phyloP scores from a whole-genome alignment of 192 early-diverging fungal genomes.

The Coemansia sp. region DNA sequence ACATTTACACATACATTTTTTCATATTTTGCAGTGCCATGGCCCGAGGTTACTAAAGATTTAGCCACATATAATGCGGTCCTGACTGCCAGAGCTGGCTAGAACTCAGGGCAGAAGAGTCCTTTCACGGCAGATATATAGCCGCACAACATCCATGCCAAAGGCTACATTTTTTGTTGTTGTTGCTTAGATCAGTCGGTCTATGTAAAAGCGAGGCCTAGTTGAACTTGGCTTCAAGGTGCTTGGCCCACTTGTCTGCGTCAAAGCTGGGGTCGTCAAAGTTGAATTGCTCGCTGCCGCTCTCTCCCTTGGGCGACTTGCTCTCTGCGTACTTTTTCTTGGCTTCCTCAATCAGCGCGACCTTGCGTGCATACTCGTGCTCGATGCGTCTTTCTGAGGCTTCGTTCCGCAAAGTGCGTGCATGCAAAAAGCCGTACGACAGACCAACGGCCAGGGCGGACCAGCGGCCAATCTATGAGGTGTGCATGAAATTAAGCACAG shows the following conservation, averaged over 20 bases:
- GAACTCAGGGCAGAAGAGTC: too few relatives aligned
- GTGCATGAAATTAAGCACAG: too few relatives aligned
- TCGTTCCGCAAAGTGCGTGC: slow-evolving; percentile 33
- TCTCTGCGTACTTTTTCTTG: slow-evolving; percentile 45
- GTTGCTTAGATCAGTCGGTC: too few relatives aligned
- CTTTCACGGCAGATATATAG: too few relatives aligned
- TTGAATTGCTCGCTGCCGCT: slow-evolving; percentile 17
- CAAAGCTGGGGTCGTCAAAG: slow-evolving; percentile 45
- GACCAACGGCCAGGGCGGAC: slow-evolving; percentile 37
- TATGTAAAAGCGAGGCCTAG: background rate
- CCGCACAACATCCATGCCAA: too few relatives aligned
- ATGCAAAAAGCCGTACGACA: slow-evolving; percentile 45
- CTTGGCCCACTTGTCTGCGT: slow-evolving; percentile 45
- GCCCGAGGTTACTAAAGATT: too few relatives aligned
- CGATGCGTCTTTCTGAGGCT: slow-evolving; percentile 28
- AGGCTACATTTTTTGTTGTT: too few relatives aligned
- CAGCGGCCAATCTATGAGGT: slow-evolving; percentile 50
- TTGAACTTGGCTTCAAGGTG: slow-evolving; percentile 39
- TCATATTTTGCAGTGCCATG: too few relatives aligned
- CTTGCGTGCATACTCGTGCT: slow-evolving; percentile 41
- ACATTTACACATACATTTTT: too few relatives aligned
- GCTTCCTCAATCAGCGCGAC: slow-evolving; percentile 49
- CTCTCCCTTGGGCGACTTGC: slow-evolving; percentile 13
- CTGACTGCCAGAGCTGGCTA: too few relatives aligned
- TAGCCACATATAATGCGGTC: too few relatives aligned